Evolutionary conservation across 1,284 basidiomycete genomes (phyloP).

Genomic region (Irpex rosettiformis): DNA sequence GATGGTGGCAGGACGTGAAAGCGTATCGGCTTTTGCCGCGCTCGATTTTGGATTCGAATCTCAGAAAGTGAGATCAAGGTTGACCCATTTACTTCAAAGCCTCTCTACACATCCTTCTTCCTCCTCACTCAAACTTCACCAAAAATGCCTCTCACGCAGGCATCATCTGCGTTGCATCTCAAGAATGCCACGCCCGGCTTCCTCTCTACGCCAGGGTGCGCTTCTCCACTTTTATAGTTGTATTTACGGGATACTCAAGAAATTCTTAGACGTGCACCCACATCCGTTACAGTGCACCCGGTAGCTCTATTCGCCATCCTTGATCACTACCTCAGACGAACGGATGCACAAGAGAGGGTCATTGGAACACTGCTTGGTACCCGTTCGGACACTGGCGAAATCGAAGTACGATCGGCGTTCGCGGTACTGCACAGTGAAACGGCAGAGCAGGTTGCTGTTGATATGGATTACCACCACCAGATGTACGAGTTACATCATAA

Average conservation of each 20-base stretch:
- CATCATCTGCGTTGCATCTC: conserved; percentile 67
- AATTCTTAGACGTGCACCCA: conserved; percentile 60
- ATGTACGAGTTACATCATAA: conserved; percentile 91
- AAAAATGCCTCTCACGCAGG: conserved; percentile 65
- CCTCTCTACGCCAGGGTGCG: conserved; percentile 32
- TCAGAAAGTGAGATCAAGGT: conserved; percentile 10
- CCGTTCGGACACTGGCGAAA: conserved; percentile 56
- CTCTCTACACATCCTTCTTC: conserved; percentile 18
- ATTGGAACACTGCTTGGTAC: conserved; percentile 95
- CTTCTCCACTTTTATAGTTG: neutral
- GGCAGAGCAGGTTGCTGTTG: conserved; percentile 88
- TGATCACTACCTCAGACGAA: conserved; percentile 94
- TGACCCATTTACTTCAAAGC: conserved; percentile 8
- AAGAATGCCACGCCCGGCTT: conserved; percentile 40
- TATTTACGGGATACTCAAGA: neutral
- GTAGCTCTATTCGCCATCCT: conserved; percentile 94
- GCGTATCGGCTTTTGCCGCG: conserved; percentile 30
- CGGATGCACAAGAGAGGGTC: conserved; percentile 80
- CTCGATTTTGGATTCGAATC: conserved; percentile 27
- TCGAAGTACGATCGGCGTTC: conserved; percentile 79
- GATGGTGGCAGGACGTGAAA: conserved; percentile 20
- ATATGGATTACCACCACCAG: conserved; percentile 93
- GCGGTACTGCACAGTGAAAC: conserved; percentile 92
- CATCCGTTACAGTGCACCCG: conserved; percentile 84
- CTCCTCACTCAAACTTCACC: conserved; percentile 10